These are phyloP conservation scores for Claviceps fusiformis DNA, from an alignment of 2,329 filamentous ascomycete species.

Conservation along the genomic window DNA sequence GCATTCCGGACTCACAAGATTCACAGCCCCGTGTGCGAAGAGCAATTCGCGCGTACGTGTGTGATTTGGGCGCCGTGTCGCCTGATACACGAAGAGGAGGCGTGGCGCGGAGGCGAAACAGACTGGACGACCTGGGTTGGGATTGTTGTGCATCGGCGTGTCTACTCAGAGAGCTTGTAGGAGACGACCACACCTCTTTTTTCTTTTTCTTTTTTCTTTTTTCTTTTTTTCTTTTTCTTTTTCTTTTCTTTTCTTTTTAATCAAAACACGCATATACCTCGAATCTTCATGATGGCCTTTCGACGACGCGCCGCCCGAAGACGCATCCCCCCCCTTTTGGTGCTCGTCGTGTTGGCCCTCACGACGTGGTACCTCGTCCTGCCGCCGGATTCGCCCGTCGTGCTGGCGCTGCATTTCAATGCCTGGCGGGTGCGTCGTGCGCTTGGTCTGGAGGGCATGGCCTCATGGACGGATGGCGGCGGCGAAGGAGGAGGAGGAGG, in stretches of 20 bases:
- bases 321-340: conserved; percentile 12
- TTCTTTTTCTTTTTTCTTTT: background rate
- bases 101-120: too few species aligned
- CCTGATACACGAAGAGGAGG: too few species aligned
- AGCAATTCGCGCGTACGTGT: too few species aligned
- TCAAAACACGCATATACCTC: background rate
- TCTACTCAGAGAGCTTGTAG: background rate
- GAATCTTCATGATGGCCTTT: conserved; percentile 10
- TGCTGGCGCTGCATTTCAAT: conserved; percentile 22
- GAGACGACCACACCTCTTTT: background rate
- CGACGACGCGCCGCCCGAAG: conserved; percentile 16
- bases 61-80: too few species aligned
- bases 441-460: conserved; percentile 9
- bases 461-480: conserved; percentile 15
- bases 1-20: too few species aligned
- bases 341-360: conserved; percentile 13
- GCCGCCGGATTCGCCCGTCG: conserved; percentile 20
- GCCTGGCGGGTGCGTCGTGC: conserved; percentile 17
- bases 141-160: background rate
- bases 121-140: too few species aligned
- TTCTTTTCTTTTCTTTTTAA: too few species aligned
- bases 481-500: conserved; percentile 9
- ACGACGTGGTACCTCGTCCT: conserved; percentile 16
- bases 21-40: too few species aligned
- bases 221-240: background rate